Conservation (phyloP, 1,284 basidiomycete genomes). For the Austroboletus rostrupii region DNA sequence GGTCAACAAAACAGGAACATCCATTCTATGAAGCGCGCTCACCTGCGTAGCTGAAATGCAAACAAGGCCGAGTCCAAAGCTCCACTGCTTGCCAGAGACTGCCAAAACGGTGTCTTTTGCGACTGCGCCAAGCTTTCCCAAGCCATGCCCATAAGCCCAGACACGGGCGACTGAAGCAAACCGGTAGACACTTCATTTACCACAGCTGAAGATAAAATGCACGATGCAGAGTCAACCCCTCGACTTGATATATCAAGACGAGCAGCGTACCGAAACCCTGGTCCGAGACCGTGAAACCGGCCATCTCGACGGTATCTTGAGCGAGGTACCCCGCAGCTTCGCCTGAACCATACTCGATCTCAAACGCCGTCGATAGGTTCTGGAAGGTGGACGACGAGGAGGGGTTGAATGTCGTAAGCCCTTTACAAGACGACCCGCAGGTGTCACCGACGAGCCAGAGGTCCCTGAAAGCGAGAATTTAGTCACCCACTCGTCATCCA, state of each 20-base stretch:
- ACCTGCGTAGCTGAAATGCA: constrained; percentile 35
- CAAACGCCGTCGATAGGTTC: constrained; percentile 18
- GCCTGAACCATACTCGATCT: constrained; percentile 25
- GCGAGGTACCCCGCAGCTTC: constrained; percentile 32
- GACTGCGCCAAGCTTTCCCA: constrained; percentile 27
- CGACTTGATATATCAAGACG: too few relatives aligned
- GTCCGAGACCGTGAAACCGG: constrained; percentile 38
- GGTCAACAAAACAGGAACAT: background rate
- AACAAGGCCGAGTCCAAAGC: constrained; percentile 36
- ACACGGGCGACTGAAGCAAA: constrained; percentile 20
- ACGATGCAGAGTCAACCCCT: constrained; percentile 1
- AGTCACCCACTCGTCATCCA: background rate
- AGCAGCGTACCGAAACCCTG: constrained; percentile 39
- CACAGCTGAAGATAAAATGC: constrained; percentile 15
- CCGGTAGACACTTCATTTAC: constrained; percentile 11
- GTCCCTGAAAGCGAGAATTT: constrained; percentile 14
- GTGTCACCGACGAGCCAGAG: constrained; percentile 21
- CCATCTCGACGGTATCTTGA: constrained; percentile 40
- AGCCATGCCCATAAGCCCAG: constrained; percentile 27
- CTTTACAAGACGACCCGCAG: constrained; percentile 12
- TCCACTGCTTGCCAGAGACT: constrained; percentile 38
- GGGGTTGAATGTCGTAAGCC: constrained; percentile 14
- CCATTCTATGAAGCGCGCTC: background rate
- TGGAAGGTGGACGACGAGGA: constrained; percentile 27
- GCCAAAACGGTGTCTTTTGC: constrained; percentile 41